phyloP scores from a whole-genome alignment of 495 filamentous ascomycete species.

The Ramalina peruviana region DNA sequence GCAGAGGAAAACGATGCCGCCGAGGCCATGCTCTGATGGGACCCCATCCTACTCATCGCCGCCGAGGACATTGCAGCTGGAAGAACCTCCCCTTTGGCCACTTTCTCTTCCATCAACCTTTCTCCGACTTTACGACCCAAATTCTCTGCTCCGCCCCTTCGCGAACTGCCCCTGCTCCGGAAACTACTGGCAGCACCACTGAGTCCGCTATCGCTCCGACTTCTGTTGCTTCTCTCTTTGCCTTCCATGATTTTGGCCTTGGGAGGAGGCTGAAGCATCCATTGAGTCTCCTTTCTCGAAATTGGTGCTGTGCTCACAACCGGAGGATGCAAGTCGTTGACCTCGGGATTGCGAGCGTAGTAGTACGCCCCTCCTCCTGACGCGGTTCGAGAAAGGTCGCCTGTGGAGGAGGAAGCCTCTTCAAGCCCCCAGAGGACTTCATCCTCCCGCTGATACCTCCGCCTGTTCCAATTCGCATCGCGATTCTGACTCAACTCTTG shows the following conservation, averaged over 20 bases:
- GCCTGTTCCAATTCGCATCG: slow-evolving; percentile 53
- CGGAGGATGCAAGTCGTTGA: slow-evolving; percentile 78
- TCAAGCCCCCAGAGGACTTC: slow-evolving; percentile 61
- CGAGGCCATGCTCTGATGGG: slow-evolving; percentile 4
- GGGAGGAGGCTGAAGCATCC: slow-evolving; percentile 87
- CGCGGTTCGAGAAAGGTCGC: slow-evolving; percentile 39
- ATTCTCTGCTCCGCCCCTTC: slow-evolving; percentile 7
- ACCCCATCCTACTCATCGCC: slow-evolving; percentile 7
- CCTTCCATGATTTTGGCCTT: slow-evolving; percentile 76
- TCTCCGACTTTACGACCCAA: slow-evolving; percentile 28
- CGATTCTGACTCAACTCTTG: slow-evolving; percentile 11
- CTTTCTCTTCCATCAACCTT: slow-evolving; percentile 19
- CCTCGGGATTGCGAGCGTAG: slow-evolving; percentile 55
- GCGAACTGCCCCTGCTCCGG: slow-evolving; percentile 10
- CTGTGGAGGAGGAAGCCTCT: slow-evolving; percentile 27
- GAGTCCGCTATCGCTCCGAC: slow-evolving; percentile 30
- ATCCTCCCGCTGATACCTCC: slow-evolving; percentile 71
- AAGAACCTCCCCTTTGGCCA: slow-evolving; percentile 16
- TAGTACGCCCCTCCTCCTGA: slow-evolving; percentile 43
- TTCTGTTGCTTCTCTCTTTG: slow-evolving; percentile 47
- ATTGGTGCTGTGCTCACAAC: slow-evolving; percentile 62
- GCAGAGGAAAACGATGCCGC: background rate
- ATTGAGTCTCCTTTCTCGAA: slow-evolving; percentile 53
- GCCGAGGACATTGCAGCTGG: background rate
- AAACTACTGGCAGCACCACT: slow-evolving; percentile 18